A percentile compares a stretch with the other conserved stretches of the same genome.
Conservation (phyloP, 2,329 filamentous ascomycete species). For the Fonsecaea nubica region DNA sequence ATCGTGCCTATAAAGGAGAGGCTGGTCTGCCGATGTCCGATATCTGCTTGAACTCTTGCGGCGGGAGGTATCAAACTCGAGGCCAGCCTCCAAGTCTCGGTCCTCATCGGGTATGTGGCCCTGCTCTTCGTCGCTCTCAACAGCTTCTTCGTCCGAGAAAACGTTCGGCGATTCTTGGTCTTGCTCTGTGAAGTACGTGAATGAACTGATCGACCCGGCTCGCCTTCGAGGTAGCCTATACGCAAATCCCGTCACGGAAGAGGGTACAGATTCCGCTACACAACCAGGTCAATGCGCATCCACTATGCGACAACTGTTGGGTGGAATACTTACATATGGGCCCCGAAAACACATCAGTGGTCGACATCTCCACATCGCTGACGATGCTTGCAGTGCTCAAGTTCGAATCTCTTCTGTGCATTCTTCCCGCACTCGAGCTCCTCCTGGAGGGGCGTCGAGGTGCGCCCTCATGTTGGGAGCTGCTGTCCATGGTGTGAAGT, state of each 20-base stretch:
- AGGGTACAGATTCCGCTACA: conserved; percentile 93
- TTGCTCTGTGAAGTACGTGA: conserved; percentile 81
- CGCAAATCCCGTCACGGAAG: conserved; percentile 87
- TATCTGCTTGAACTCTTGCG: conserved; percentile 48
- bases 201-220: conserved; percentile 80
- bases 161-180: conserved; percentile 65
- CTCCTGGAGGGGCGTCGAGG: conserved; percentile 2
- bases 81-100: conserved; percentile 46
- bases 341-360: conserved; percentile 93
- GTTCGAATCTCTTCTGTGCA: conserved; percentile 73
- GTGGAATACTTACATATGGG: conserved; percentile 52
- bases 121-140: conserved; percentile 55
- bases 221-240: conserved; percentile 76
- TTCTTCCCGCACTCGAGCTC: conserved; percentile 5
- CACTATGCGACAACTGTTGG: not conserved
- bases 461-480: not conserved
- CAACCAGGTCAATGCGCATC: not conserved
- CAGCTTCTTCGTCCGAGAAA: conserved; percentile 56
- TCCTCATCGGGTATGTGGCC: conserved; percentile 51
- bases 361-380: conserved; percentile 98
- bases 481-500: conserved; percentile 7
- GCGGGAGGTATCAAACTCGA: conserved; percentile 44
- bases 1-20: conserved; percentile 73
- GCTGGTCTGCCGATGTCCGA: conserved; percentile 58
- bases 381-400: conserved; percentile 74